A percentile compares a stretch with the other conserved stretches of the same genome.
Evolutionary conservation across 371 early-diverging fungal genomes (phyloP).

Genomic region (Cokeromyces recurvatus): DNA sequence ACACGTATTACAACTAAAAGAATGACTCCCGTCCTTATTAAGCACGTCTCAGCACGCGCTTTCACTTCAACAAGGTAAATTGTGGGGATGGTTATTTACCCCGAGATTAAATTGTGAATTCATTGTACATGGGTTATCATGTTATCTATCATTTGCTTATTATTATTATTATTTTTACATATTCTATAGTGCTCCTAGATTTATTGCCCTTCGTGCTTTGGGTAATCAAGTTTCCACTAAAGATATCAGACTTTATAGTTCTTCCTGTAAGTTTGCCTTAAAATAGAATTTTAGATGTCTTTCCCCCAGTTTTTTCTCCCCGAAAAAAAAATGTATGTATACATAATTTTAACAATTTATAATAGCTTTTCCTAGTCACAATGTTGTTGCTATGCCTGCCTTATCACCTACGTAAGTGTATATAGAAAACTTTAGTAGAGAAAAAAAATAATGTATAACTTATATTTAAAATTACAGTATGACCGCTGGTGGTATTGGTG

Average conservation of each 20-base stretch:
- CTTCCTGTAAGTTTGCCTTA: constrained; percentile 59
- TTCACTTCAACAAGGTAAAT: constrained; percentile 35
- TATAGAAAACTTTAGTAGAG: neutral
- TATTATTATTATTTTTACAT: too few relatives aligned
- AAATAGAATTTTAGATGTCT: too few relatives aligned
- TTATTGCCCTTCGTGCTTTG: constrained; percentile 45
- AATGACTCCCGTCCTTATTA: constrained; percentile 35
- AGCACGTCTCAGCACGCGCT: constrained; percentile 26
- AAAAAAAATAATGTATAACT: neutral
- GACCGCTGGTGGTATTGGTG: constrained; percentile 95
- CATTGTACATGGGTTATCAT: too few relatives aligned
- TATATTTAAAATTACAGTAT: constrained; percentile 44
- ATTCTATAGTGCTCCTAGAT: constrained; percentile 31
- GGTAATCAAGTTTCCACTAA: constrained; percentile 26
- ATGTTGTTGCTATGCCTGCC: constrained; percentile 94
- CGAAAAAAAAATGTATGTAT: neutral
- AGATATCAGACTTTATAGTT: constrained; percentile 51
- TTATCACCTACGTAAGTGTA: constrained; percentile 86
- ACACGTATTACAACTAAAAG: constrained; percentile 35
- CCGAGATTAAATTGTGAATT: neutral
- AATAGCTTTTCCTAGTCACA: constrained; percentile 81
- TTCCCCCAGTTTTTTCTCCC: too few relatives aligned
- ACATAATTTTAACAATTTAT: neutral
- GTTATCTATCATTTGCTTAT: too few relatives aligned
- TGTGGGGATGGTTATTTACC: neutral